These are phyloP conservation scores for Linum lewisii DNA, from an alignment of 345 rosid species.

Conservation along the genomic window DNA sequence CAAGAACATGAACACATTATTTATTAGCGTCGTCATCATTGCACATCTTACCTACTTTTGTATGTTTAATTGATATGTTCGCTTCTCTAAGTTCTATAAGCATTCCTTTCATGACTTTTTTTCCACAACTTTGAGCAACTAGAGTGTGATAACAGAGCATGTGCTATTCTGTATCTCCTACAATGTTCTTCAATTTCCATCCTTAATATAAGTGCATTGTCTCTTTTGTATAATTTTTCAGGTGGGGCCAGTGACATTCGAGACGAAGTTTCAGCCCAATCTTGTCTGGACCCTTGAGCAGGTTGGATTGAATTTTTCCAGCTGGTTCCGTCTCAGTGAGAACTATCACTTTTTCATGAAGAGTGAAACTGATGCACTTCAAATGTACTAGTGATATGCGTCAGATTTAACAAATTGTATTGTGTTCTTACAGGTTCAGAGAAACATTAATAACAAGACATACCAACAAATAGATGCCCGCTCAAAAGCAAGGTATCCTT, in stretches of 20 bases:
- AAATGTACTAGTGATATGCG: background rate
- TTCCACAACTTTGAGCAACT: too few relatives aligned
- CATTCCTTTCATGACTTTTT: too few relatives aligned
- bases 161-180: too few relatives aligned
- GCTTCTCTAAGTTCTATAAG: too few relatives aligned
- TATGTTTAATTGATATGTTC: too few relatives aligned
- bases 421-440: constrained; percentile 43
- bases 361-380: too few relatives aligned
- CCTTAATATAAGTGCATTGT: background rate
- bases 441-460: constrained; percentile 19
- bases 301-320: constrained; percentile 31
- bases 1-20: too few relatives aligned
- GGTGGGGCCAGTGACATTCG: constrained; percentile 77
- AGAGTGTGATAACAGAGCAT: too few relatives aligned
- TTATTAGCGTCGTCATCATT: too few relatives aligned
- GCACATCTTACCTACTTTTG: too few relatives aligned
- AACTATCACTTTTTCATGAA: too few relatives aligned
- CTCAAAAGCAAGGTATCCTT: constrained; percentile 64
- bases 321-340: background rate
- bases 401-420: background rate
- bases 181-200: too few relatives aligned
- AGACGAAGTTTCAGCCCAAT: constrained; percentile 77
- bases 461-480: constrained; percentile 60
- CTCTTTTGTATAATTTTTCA: constrained; percentile 20
- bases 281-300: constrained; percentile 87